Evolutionary conservation across 192 early-diverging fungal species (phyloP).

Genomic region (Coemansia sp.): DNA sequence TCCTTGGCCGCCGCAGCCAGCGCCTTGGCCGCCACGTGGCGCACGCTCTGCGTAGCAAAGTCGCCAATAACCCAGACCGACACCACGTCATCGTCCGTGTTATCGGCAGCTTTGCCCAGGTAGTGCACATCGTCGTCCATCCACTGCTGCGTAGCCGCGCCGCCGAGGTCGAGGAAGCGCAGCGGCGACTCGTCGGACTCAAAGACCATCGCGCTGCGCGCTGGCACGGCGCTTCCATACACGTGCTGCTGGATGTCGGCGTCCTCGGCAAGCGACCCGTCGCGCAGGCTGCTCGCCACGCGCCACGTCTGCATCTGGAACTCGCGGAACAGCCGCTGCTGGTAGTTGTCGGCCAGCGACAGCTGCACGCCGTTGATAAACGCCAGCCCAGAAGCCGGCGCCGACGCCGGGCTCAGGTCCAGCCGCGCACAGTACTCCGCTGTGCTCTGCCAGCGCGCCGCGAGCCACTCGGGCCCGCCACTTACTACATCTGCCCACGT

Average conservation of each 20-base stretch:
- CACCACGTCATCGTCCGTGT: neutral
- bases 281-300: constrained; percentile 53
- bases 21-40: constrained; percentile 53
- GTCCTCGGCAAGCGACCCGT: constrained; percentile 52
- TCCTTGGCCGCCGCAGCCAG: constrained; percentile 38
- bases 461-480: constrained; percentile 13
- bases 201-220: constrained; percentile 59
- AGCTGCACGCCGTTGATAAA: constrained; percentile 84
- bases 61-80: constrained; percentile 57
- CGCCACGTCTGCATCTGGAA: constrained; percentile 57
- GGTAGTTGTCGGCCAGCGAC: constrained; percentile 61
- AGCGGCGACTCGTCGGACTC: constrained; percentile 38
- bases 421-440: constrained; percentile 40
- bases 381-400: constrained; percentile 47
- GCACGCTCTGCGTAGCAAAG: constrained; percentile 54
- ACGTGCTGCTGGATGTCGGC: constrained; percentile 71
- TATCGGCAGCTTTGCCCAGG: neutral
- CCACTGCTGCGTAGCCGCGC: constrained; percentile 14
- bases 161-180: constrained; percentile 26
- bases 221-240: constrained; percentile 56
- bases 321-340: constrained; percentile 50
- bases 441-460: constrained; percentile 27
- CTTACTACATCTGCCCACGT: constrained; percentile 27
- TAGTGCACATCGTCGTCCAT: constrained; percentile 21
- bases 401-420: constrained; percentile 24